Base-by-base conservation (phyloP, 2,329 filamentous ascomycete genomes). In the Xylariaceae sp. region DNA sequence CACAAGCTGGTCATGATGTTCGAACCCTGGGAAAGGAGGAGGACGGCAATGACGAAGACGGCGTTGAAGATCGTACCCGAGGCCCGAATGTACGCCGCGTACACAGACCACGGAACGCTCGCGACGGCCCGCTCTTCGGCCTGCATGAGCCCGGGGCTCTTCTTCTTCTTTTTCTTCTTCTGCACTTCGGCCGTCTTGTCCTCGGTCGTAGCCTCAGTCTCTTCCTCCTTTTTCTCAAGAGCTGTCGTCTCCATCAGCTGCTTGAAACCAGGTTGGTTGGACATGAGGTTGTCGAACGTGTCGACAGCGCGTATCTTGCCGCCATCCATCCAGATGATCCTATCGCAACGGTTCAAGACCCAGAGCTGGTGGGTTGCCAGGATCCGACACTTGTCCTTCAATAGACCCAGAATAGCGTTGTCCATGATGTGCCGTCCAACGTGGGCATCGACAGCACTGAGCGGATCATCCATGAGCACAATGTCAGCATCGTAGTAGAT, bases 281-380 rank as follows among this genome's bases (percentile, higher is more conserved):
- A 67, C 80, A 94, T 94, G 13, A 96, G 70, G 38, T 93, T 89
- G 21, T 85, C 77, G 49, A 90, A 96, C 0, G 89, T 95, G 46
- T 92, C 89, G 24, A 95, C 68, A 4, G 88, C 86, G 56, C 84
- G 77, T 35, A 96, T 83, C 34, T 71, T 77, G 28, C 92, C 92
- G 12, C 80, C 77, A 36, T 95, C 84, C 76, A 98, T 89, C 77
- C 88, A 89, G 31, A 96, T 78, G 44, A 96, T 90, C 21, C 90
- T 75, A 55, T 96, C 90, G 49, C 88, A 95, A 21, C 88, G 80
- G 53, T 75, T 88, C 5, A 96, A 72, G 5, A 96, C 89, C 67
- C 93, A 92, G 11, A 96, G 75, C 57, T 96, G 90, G 58, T 98
- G 92, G 0, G 92, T 98, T 1, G 90, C 92, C 19, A 98, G 68